Percentiles rank a stretch among this genome's conserved stretches.
phyloP scores from a whole-genome alignment of 805 yeast genomes.

The Ogataea henricii region DNA sequence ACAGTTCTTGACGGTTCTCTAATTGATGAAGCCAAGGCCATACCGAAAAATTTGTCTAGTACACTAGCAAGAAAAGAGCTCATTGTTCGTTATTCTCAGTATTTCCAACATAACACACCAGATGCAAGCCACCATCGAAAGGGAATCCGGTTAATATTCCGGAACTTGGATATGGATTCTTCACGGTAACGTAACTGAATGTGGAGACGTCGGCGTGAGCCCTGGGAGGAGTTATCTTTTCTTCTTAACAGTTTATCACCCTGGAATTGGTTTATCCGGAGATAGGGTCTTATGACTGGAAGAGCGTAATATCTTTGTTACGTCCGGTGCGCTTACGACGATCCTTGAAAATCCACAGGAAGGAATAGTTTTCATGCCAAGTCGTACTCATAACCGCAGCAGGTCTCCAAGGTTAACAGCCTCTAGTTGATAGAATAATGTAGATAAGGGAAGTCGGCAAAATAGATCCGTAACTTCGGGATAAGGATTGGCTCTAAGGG shows the following conservation, averaged over 20 bases:
- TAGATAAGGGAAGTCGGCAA: slow-evolving; percentile 12
- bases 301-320: slow-evolving; percentile 10
- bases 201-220: slow-evolving; percentile 11
- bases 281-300: slow-evolving; percentile 10
- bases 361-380: slow-evolving; percentile 8
- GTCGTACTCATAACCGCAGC: slow-evolving; percentile 7
- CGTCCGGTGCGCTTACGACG: slow-evolving; percentile 11
- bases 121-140: slow-evolving; percentile 10
- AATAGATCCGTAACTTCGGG: slow-evolving; percentile 12
- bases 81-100: too few species aligned
- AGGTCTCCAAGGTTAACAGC: slow-evolving; percentile 13
- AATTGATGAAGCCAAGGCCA: too few species aligned
- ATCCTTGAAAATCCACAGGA: slow-evolving; percentile 10
- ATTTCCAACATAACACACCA: too few species aligned
- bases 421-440: slow-evolving; percentile 12
- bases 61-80: too few species aligned
- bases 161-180: slow-evolving; percentile 10
- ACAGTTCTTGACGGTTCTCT: too few species aligned
- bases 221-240: slow-evolving; percentile 10
- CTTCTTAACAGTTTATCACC: slow-evolving; percentile 10
- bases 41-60: too few species aligned
- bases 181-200: slow-evolving; percentile 10
- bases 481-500: slow-evolving; percentile 11
- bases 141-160: slow-evolving; percentile 10
- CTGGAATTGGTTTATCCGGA: slow-evolving; percentile 10